Evolutionary conservation across 306 rosid genomes (phyloP), one percentile per base, ranked within the genome.

Genomic region (Trifolium subterraneum): DNA sequence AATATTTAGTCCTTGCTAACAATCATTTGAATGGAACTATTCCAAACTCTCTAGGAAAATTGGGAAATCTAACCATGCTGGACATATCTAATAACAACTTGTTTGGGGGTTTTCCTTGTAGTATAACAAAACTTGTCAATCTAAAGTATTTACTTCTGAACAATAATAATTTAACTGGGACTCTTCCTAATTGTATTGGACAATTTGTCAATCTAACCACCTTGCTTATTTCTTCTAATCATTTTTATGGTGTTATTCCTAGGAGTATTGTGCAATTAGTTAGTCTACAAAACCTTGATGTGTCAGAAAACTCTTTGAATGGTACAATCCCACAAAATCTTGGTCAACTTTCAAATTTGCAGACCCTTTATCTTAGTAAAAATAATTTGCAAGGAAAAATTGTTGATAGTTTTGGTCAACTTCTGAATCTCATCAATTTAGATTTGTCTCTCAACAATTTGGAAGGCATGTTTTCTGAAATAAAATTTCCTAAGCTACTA

Each of bases 211-310:
- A 52, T 39, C 62, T 61, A 13, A 15, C 1, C 2, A 8, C 6
- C 12, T 52, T 78, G 11, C 0, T 11, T 59, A 75, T 79, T 50
- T 68, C 83, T 12, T 10, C 1, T 2, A 79, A 85, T 70, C 14
- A 14, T 29, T 48, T 82, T 15, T 3, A 73, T 39, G 86, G 86
- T 64, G 35, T 15, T n/a, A 71, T 79, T 27, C 80, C 83, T 0
- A 23, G 68, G 18, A 51, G 64, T 79, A 29, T 78, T 10, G 78
- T 63, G 27, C 68, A 61, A 54, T 56, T 72, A 27, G 79, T 22
- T n/a, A 66, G 62, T 12, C 56, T 79, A 29, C 15, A 36, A 44
- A 10, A 16, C 33, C 10, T 73, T 12, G 75, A 73, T 73, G 58
- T 73, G 47, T 47, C 71, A 23, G 1, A 8, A n/a, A 79, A 79